Base-by-base conservation (phyloP, 2,329 filamentous ascomycete genomes). In the Aspergillus sp. region DNA sequence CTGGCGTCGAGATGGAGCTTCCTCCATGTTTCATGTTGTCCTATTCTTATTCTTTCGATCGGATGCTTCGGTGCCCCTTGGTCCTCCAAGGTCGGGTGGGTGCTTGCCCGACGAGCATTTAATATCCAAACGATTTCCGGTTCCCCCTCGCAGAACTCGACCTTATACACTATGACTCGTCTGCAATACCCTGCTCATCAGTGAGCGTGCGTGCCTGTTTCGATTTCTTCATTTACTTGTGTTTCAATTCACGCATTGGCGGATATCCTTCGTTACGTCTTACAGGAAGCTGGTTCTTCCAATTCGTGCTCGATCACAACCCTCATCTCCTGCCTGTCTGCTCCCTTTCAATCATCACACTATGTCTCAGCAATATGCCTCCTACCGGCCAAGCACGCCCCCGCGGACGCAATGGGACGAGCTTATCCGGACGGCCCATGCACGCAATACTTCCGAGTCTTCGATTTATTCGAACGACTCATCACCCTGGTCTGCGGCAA, bases 381-480 rank as follows among this genome's bases (percentile, higher is more conserved):
- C 67, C 59, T 76, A 73, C 58, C 70, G 70, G 59, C 75, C 75
- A 47, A 68, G 67, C 24, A 78, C 76, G 45, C 76, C 76, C 54
- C 75, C 76, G 48, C 62, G 65, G 38, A 45, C 65, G 35, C 61
- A 62, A 54, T 64, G 68, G 61, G 67, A 68, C 55, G 66, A 70
- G 52, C 63, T 62, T 47, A 57, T 61, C 47, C 61, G 60, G 24
- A 66, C 62, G 33, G 58, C 59, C 59, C 84, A 89, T 69, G 78
- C 76, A 68, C 83, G 84, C 66, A 83, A 82, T 64, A 79, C 80
- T 53, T 89, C 86, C 59, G 82, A 84, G 63, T 80, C 81, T 47
- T 88, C 87, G 57, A 74, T 83, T 64, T 78, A 85, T 56, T 88
- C 86, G 48, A 79, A 82, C 64, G 81, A 87, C 69, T 89, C 87